Evolutionary conservation across 441 rosid species (phyloP), one percentile per base, ranked within the genome.

Genomic region (Jatropha podagrica): DNA sequence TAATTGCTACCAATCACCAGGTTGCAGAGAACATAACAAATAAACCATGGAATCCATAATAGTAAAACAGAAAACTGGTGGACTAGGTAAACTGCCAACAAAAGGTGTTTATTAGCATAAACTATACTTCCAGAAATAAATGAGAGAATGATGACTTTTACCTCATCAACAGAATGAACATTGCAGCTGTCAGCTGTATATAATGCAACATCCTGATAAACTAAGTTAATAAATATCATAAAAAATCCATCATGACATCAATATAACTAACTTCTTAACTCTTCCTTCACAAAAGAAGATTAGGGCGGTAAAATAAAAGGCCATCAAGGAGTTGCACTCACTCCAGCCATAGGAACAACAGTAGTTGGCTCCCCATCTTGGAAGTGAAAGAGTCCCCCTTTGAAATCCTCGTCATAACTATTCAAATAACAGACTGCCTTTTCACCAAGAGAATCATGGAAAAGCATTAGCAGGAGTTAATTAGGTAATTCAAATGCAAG

Each of bases 381-480:
- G 80, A 95, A 95, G 81, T 83, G 96, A 76, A 95, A 90, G 60
- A 86, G 83, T 18, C 99, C 97, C n/a, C 99, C 99, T 83, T 84
- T 71, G 80, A 93, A 95, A 62, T 92, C 92, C 78, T 80, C 81
- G 4, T 64, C 94, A 55, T 86, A 86, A 73, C 82, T 87, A 84
- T 88, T 93, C 89, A 95, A 88, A 83, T 95, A 95, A 84, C 98
- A 95, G 48, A 95, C 98, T 83, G 93, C 99, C 98, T 95, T 82
- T 79, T 72, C 42, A 64, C 17, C 64, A 55, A 40, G 26, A 54
- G 51, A 65, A 74, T 71, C 78, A 77, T 54, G 72, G 48, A 60
- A 58, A 32, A 49, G 11, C 17, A 76, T 62, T 44, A 77, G 23
- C 58, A 58, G 38, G 18, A 80, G 60, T 48, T 58, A 17, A 2